Evolutionary conservation across 768 basidiomycete genomes (phyloP).

Genomic region (Mrakia frigida): DNA sequence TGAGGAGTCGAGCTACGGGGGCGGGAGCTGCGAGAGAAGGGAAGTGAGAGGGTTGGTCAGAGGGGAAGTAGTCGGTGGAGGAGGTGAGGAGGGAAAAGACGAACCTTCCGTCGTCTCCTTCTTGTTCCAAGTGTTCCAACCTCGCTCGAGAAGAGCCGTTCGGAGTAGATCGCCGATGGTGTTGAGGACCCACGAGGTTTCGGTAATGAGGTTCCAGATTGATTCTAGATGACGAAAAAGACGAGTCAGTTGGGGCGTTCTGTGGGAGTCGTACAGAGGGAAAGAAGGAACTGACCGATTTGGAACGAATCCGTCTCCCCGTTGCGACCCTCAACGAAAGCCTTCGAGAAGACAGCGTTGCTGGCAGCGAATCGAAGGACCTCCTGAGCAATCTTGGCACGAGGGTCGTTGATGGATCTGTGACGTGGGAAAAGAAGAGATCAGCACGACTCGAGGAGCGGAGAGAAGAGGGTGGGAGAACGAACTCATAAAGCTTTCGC

Average conservation of each 20-base stretch:
- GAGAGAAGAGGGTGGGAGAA: background rate
- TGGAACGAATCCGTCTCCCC: background rate
- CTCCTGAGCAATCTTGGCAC: background rate
- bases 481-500: background rate
- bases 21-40: no score
- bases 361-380: background rate
- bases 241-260: background rate
- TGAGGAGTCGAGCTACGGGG: background rate
- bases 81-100: background rate
- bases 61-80: no score
- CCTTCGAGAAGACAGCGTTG: constrained; percentile 1
- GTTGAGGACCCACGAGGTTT: background rate
- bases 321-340: background rate
- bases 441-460: background rate
- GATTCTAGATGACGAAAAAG: background rate
- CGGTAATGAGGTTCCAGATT: background rate
- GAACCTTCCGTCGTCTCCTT: background rate
- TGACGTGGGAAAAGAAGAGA: background rate
- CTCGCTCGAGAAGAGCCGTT: background rate
- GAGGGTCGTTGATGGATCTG: constrained; percentile 4
- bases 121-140: background rate
- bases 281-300: background rate
- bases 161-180: background rate
- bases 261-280: background rate
- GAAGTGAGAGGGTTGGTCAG: background rate